Conservation (phyloP, 768 basidiomycete genomes). For the Lepiota venenata region DNA sequence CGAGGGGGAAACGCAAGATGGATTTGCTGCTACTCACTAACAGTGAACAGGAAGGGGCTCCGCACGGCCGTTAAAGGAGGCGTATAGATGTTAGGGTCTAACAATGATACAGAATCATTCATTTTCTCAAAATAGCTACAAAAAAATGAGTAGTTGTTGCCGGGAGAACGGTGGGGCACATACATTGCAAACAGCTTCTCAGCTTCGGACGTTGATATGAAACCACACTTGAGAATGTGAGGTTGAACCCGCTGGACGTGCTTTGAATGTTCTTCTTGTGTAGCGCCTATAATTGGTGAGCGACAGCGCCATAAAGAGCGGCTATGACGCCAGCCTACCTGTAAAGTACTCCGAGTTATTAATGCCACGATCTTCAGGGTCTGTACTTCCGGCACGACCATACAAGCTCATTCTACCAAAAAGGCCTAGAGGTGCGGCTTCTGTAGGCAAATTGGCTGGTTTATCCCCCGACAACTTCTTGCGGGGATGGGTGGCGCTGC, state of each 20-base stretch:
- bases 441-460: conserved; percentile 55
- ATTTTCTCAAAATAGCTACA: conserved; percentile 72
- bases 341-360: conserved; percentile 69
- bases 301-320: not conserved
- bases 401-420: conserved; percentile 64
- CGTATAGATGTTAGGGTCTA: conserved; percentile 84
- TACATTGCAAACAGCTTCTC: conserved; percentile 74
- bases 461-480: conserved; percentile 43
- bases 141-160: not conserved
- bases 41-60: conserved; percentile 90
- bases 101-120: conserved; percentile 73
- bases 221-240: conserved; percentile 58
- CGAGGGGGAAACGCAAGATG: not conserved
- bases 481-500: conserved; percentile 21
- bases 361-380: conserved; percentile 52
- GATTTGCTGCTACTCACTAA: conserved; percentile 52
- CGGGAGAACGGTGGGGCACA: conserved; percentile 14
- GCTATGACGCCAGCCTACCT: conserved; percentile 42
- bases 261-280: conserved; percentile 24
- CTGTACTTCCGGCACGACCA: conserved; percentile 30
- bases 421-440: conserved; percentile 69
- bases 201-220: conserved; percentile 63
- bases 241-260: conserved; percentile 49
- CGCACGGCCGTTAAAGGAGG: conserved; percentile 77
- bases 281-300: not conserved